Percentiles rank a stretch among this genome's conserved stretches.
Evolutionary conservation across 2,329 filamentous ascomycete species (phyloP).

Genomic region (Ophiosphaerella herpotricha): DNA sequence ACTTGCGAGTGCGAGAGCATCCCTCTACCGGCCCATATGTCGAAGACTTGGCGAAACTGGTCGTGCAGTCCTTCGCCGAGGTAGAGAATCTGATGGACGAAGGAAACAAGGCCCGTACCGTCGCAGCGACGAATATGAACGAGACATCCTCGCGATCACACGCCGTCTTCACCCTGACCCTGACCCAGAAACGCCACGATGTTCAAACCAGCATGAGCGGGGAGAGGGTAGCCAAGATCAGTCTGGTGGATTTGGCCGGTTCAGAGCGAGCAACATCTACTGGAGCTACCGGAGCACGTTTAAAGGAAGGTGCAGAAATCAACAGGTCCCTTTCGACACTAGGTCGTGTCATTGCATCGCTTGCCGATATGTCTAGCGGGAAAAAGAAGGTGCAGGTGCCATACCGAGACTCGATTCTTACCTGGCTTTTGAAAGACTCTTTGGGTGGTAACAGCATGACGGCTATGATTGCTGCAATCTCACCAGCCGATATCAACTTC

Average conservation of each 20-base stretch:
- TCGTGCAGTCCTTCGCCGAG: slow-evolving; percentile 89
- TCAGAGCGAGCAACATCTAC: slow-evolving; percentile 97
- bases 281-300: slow-evolving; percentile 87
- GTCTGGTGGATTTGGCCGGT: slow-evolving; percentile 94
- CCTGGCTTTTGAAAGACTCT: slow-evolving; percentile 96
- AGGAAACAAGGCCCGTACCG: slow-evolving; percentile 97
- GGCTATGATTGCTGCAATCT: slow-evolving; percentile 99
- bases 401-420: slow-evolving; percentile 94
- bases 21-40: slow-evolving; percentile 97
- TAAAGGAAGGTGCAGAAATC: slow-evolving; percentile 98
- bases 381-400: slow-evolving; percentile 85
- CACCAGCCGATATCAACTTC: slow-evolving; percentile 97
- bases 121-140: slow-evolving; percentile 99
- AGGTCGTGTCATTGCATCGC: slow-evolving; percentile 93
- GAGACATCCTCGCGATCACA: slow-evolving; percentile 98
- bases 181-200: slow-evolving; percentile 92
- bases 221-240: slow-evolving; percentile 98
- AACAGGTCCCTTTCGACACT: slow-evolving; percentile 95
- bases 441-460: slow-evolving; percentile 98
- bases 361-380: slow-evolving; percentile 86
- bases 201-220: slow-evolving; percentile 93
- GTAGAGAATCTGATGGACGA: slow-evolving; percentile 99
- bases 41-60: slow-evolving; percentile 93
- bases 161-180: slow-evolving; percentile 93
- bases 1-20: slow-evolving; percentile 96